Base-by-base conservation (phyloP, 495 filamentous ascomycete species). In the Penicillium turbatum region DNA sequence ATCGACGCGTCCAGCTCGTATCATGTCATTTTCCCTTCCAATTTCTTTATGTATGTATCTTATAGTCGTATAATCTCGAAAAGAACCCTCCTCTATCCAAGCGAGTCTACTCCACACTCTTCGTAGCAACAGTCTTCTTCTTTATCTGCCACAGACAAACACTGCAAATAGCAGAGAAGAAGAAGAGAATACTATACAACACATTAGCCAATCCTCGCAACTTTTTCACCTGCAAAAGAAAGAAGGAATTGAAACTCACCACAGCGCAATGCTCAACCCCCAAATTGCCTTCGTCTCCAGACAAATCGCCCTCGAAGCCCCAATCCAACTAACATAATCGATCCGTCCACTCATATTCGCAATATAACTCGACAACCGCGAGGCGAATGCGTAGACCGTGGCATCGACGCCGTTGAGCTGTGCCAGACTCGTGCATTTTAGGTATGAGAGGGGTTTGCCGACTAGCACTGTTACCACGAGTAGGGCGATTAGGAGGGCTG, bases 201-300 rank as follows among this genome's bases (percentile, higher is more conserved):
- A 40, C 13, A 30, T 63, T 17, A 63, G 52, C 29, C 35, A 50
- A 27, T 29, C 12, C 0, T 6, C 12, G 36, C 1, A 31, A 24
- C 21, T 2, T n/a, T n/a, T n/a, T n/a, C n/a, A n/a, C n/a, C 21
- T 24, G 21, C 21, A 24, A n/a, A n/a, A 24, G 21, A 53, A 39
- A 43, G 4, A 38, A 2, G 32, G n/a, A 21, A 34, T n/a, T n/a
- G 34, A 27, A 16, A 11, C 77, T 59, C 58, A 86, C 82, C 82
- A 92, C 31, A 92, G 75, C 6, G 87, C 85, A 74, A 96, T 95
- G 69, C 81, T 80, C 51, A 96, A 68, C 15, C 90, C 92, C 92
- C 90, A 96, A 55, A 92, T 84, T 10, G 86, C 82, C 76, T 96
- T 96, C 69, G 87, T 86, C 77, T 93, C 84, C 58, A 81, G 82